phyloP scores from a whole-genome alignment of 768 basidiomycete genomes.

The Phanerochaete sordida region DNA sequence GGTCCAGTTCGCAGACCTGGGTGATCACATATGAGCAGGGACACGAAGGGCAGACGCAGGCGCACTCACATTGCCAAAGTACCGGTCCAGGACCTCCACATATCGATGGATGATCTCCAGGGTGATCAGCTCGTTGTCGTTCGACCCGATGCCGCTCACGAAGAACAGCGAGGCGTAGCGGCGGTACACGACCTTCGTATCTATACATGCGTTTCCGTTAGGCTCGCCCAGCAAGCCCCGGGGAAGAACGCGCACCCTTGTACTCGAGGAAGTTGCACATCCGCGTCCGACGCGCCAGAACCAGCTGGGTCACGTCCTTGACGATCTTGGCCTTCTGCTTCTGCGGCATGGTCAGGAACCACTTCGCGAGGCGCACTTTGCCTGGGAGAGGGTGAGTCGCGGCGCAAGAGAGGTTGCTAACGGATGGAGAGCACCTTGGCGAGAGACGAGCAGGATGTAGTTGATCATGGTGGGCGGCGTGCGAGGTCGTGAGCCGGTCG shows the following conservation, averaged over 20 bases:
- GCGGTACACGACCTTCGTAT: constrained; percentile 88
- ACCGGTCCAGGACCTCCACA: constrained; percentile 81
- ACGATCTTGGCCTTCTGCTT: constrained; percentile 89
- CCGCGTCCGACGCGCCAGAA: constrained; percentile 78
- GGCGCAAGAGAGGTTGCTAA: background rate
- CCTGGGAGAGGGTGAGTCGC: constrained; percentile 41
- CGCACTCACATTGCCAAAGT: constrained; percentile 77
- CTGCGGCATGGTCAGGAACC: constrained; percentile 83
- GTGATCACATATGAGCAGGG: constrained; percentile 2
- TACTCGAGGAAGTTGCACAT: constrained; percentile 98
- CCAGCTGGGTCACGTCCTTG: constrained; percentile 92
- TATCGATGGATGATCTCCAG: constrained; percentile 94
- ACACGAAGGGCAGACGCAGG: background rate
- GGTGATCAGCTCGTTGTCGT: constrained; percentile 89
- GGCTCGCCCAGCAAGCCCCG: background rate
- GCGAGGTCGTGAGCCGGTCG: background rate
- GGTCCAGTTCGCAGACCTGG: constrained; percentile 87
- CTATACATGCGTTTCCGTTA: constrained; percentile 35
- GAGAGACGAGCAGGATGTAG: constrained; percentile 90
- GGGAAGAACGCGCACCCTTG: constrained; percentile 57
- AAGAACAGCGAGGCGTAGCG: constrained; percentile 97
- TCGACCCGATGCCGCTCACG: constrained; percentile 77
- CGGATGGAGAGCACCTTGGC: constrained; percentile 59
- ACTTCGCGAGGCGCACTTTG: constrained; percentile 93
- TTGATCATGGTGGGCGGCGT: constrained; percentile 60